phyloP scores from a whole-genome alignment of 768 basidiomycete genomes.

The Pisolithus tinctorius region DNA sequence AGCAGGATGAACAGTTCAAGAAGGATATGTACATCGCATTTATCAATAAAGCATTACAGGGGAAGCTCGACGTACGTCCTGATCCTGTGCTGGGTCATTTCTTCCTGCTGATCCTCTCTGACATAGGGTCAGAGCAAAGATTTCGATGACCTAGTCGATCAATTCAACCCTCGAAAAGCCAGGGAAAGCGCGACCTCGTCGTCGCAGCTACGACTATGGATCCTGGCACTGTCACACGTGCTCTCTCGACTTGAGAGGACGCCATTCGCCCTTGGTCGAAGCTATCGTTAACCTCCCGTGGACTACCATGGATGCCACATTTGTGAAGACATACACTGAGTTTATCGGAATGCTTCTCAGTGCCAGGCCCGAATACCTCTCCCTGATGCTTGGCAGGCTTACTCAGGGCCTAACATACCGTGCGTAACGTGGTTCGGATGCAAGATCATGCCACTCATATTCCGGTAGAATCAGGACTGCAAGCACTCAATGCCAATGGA shows the following conservation, averaged over 20 bases:
- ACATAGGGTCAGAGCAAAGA: slow-evolving; percentile 62
- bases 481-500: slow-evolving; percentile 48
- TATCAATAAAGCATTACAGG: slow-evolving; percentile 72
- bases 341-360: slow-evolving; percentile 91
- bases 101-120: slow-evolving; percentile 8
- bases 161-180: slow-evolving; percentile 60
- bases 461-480: slow-evolving; percentile 60
- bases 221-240: slow-evolving; percentile 84
- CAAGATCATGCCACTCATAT: slow-evolving; percentile 4
- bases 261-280: slow-evolving; percentile 74
- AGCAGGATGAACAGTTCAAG: slow-evolving; percentile 67
- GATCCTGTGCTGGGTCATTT: slow-evolving; percentile 5
- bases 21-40: slow-evolving; percentile 83
- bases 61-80: slow-evolving; percentile 60
- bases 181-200: slow-evolving; percentile 26
- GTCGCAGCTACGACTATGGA: slow-evolving; percentile 67
- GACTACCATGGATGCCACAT: slow-evolving; percentile 80
- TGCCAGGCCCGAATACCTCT: slow-evolving; percentile 87
- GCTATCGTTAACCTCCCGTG: slow-evolving; percentile 86
- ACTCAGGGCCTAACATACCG: slow-evolving; percentile 86
- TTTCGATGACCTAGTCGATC: slow-evolving; percentile 85
- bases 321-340: slow-evolving; percentile 83
- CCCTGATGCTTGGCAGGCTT: slow-evolving; percentile 73
- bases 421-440: slow-evolving; percentile 35
- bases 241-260: slow-evolving; percentile 83